These are phyloP conservation scores for Aquilaria yunnanensis DNA, from an alignment of 345 rosid genomes.

Conservation along the genomic window DNA sequence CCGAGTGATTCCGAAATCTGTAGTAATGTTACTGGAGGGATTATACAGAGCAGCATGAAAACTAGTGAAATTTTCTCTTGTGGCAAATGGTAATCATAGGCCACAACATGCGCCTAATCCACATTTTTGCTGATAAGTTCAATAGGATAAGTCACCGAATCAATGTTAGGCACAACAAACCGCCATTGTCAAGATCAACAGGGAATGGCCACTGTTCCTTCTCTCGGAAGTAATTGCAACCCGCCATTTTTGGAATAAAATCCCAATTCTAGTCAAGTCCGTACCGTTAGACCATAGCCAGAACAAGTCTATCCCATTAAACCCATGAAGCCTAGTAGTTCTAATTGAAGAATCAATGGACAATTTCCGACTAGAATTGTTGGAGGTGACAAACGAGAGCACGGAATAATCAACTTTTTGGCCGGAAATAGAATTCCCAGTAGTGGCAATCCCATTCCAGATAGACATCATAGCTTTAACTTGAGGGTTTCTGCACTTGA, in stretches of 20 bases:
- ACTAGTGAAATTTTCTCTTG: background rate
- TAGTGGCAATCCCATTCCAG: background rate
- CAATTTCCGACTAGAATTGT: conserved; percentile 9
- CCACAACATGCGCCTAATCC: conserved; percentile 17
- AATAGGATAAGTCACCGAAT: conserved; percentile 9
- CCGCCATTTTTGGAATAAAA: conserved; percentile 19
- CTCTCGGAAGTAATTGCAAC: conserved; percentile 14
- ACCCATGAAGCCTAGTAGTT: conserved; percentile 15
- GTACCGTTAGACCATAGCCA: conserved; percentile 6
- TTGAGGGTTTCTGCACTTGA: conserved; percentile 18
- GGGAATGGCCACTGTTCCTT: background rate
- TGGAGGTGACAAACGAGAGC: conserved; percentile 7
- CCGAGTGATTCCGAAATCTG: conserved; percentile 15
- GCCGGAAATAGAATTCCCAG: too few relatives aligned
- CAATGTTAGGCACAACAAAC: conserved; percentile 2
- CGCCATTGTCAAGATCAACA: conserved; percentile 8
- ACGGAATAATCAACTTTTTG: background rate
- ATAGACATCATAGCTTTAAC: conserved; percentile 19
- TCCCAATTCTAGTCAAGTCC: conserved; percentile 12
- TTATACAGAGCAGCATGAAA: conserved; percentile 20
- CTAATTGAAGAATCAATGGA: conserved; percentile 7
- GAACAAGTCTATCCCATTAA: conserved; percentile 23
- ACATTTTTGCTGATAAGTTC: conserved; percentile 12
- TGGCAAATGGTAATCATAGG: conserved; percentile 1
- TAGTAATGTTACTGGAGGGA: background rate